Evolutionary conservation across 2,329 filamentous ascomycete genomes (phyloP).

Genomic region (Stagonosporopsis vannaccii): DNA sequence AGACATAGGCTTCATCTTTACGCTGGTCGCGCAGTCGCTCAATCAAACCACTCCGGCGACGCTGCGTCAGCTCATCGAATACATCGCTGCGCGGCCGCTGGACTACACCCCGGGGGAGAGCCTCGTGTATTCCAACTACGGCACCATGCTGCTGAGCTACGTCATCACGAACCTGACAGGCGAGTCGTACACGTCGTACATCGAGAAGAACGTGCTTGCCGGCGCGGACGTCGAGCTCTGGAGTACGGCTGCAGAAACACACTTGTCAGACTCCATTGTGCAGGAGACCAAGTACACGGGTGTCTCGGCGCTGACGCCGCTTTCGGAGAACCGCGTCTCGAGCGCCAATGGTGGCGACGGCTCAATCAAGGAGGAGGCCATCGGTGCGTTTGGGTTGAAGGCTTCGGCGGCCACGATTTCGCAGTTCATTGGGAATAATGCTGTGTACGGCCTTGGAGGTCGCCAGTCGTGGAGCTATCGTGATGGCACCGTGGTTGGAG

Average conservation of each 20-base stretch:
- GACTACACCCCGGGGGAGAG: conserved; percentile 29
- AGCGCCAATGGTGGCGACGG: conserved; percentile 26
- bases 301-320: conserved; percentile 10
- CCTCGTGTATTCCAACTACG: conserved; percentile 28
- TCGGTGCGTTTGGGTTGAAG: conserved; percentile 25
- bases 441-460: background rate
- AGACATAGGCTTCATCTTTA: conserved; percentile 31
- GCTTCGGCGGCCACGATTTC: conserved; percentile 26
- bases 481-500: conserved; percentile 11
- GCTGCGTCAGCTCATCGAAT: conserved; percentile 31
- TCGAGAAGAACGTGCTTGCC: conserved; percentile 24
- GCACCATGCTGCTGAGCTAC: conserved; percentile 30
- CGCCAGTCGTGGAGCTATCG: conserved; percentile 3
- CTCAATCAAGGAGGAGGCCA: conserved; percentile 24
- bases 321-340: conserved; percentile 5
- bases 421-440: conserved; percentile 22
- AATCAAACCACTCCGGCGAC: conserved; percentile 26
- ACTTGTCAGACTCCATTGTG: conserved; percentile 19
- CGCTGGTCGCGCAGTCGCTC: conserved; percentile 20
- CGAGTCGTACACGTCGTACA: conserved; percentile 22
- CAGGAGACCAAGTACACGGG: conserved; percentile 20
- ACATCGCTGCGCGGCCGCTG: conserved; percentile 21
- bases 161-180: conserved; percentile 25
- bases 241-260: conserved; percentile 10
- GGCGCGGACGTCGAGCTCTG: conserved; percentile 23